Percentiles rank a stretch among this genome's conserved stretches.
Conservation (phyloP, 106 monocot genomes). For the Posidonia australis region DNA sequence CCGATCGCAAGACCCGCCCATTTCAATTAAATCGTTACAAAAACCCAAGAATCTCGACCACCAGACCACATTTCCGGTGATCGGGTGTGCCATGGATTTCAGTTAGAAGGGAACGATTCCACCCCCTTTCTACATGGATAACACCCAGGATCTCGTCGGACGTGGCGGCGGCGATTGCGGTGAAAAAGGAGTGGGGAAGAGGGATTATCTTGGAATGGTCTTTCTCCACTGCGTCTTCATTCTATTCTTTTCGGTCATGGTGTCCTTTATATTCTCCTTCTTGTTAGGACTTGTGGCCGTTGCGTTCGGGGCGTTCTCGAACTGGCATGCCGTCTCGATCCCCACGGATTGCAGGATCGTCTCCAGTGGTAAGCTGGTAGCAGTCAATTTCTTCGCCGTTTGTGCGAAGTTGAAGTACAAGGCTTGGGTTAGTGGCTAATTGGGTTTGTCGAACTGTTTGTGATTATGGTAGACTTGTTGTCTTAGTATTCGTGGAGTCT, state of each 20-base stretch:
- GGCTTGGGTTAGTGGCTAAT: not conserved
- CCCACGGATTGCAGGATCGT: conserved; percentile 61
- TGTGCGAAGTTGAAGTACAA: not conserved
- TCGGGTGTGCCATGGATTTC: no score
- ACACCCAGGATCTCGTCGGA: not conserved
- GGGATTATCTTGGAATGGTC: conserved; percentile 4
- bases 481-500: not conserved
- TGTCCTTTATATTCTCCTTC: conserved; percentile 46
- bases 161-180: conserved; percentile 1
- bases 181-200: conserved; percentile 4
- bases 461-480: not conserved
- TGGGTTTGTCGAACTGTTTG: no score
- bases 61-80: no score
- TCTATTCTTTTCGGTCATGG: conserved; percentile 25
- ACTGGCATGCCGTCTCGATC: conserved; percentile 37
- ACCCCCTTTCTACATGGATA: no score
- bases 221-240: conserved; percentile 36
- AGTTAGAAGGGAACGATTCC: no score
- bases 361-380: conserved; percentile 62
- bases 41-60: no score
- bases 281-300: conserved; percentile 44
- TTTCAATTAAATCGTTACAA: no score
- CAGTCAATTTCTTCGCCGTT: not conserved
- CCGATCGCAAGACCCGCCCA: no score
- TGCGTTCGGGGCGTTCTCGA: conserved; percentile 35